Evolutionary conservation across 164 flowering plant species (phyloP).

Genomic region (Vitis rotundifolia): DNA sequence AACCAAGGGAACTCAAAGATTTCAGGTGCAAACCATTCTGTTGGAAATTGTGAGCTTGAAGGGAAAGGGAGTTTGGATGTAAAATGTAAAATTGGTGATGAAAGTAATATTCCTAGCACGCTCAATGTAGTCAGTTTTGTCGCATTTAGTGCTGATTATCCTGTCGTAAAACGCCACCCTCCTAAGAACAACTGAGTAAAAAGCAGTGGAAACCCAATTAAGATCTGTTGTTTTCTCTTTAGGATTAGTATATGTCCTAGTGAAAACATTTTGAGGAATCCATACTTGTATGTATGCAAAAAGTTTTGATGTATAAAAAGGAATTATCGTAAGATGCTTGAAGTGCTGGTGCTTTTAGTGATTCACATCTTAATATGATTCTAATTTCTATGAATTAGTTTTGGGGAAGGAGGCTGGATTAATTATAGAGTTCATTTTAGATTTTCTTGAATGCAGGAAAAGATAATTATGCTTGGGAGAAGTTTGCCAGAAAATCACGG

Average conservation of each 20-base stretch:
- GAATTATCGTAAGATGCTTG: background rate
- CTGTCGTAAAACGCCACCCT: slow-evolving; percentile 22
- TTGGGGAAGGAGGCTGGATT: background rate
- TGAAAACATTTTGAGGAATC: background rate
- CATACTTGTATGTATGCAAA: background rate
- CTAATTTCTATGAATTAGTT: too few species aligned
- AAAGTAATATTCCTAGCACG: slow-evolving; percentile 1
- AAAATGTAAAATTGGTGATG: slow-evolving; percentile 1
- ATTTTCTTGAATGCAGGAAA: slow-evolving; percentile 36
- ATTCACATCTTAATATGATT: background rate
- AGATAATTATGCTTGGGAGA: slow-evolving; percentile 14
- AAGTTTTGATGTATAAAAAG: background rate
- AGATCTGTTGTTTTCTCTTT: background rate
- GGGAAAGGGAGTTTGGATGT: slow-evolving; percentile 10
- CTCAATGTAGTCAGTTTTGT: slow-evolving; percentile 11
- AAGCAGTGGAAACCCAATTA: too few species aligned
- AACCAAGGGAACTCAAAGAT: slow-evolving; percentile 1
- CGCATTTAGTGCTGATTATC: slow-evolving; percentile 29
- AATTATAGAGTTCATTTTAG: slow-evolving; percentile 2
- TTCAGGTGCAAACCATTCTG: slow-evolving; percentile 32
- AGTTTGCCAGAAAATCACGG: slow-evolving; percentile 14
- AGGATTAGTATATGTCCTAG: background rate
- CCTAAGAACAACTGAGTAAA: slow-evolving; percentile 25
- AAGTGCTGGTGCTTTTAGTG: slow-evolving; percentile 5
- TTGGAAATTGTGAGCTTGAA: slow-evolving; percentile 16